Evolutionary conservation across 2,329 filamentous ascomycete genomes (phyloP), one percentile per base, ranked within the genome.

Genomic region (Daldinia sp.): DNA sequence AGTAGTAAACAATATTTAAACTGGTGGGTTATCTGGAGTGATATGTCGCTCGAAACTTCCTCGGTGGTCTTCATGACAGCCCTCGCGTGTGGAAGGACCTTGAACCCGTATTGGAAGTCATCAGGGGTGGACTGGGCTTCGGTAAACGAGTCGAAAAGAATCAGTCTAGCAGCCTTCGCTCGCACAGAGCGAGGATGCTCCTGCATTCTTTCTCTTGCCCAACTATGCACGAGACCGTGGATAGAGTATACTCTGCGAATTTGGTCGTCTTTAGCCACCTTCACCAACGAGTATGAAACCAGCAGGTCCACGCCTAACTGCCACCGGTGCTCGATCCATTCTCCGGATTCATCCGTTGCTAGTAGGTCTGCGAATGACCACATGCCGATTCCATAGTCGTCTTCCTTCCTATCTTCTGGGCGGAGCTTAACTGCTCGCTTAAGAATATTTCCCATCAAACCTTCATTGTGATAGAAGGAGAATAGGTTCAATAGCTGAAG

Each of bases 391-490:
- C 63, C 63, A 33, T 55, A 46, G n/a, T 65, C 63, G 10, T 65
- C 63, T 20, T 55, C 33, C 4, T 44, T n/a, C 13, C 65, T 55
- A 6, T 53, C n/a, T 3, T 37, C 15, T 1, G 65, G 65, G 15
- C 56, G 56, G 12, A 46, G 35, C 23, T 28, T 26, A 4, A 69
- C 65, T 2, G 74, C 74, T 6, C 69, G 20, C 2, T 30, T 4
- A 10, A 79, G 50, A 1, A 75, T 74, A 0, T 41, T 26, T 0
- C 54, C 28, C 0, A 72, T 60, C 0, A 77, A 33, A 1, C 64
- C 63, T 20, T 77, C 72, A 9, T 78, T 72, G 30, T 78, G 73
- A 26, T 74, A 79, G 65, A 79, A 80, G 15, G 68, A 74, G 6
- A 78, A 65, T 0, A 77, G 26, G 12, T 57, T 68, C 1, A 79